A percentile compares a stretch with the other conserved stretches of the same genome.
Evolutionary conservation across 2,329 filamentous ascomycete genomes (phyloP).

Genomic region (Hypoxylon sp.): DNA sequence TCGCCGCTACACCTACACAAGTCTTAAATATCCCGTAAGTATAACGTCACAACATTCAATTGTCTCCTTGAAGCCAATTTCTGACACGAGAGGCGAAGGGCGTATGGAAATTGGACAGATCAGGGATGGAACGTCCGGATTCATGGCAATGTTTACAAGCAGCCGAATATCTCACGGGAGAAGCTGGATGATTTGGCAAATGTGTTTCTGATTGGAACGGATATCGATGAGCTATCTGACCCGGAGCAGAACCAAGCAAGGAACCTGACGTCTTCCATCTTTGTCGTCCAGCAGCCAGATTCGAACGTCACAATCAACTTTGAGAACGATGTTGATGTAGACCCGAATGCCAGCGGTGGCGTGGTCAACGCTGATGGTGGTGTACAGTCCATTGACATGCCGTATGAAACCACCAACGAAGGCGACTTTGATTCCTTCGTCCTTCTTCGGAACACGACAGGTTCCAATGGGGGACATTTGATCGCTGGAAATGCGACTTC

Average conservation of each 20-base stretch:
- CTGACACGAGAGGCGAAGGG: constrained; percentile 31
- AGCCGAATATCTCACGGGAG: constrained; percentile 70
- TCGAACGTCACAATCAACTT: constrained; percentile 71
- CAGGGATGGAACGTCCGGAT: constrained; percentile 79
- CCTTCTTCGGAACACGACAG: constrained; percentile 65
- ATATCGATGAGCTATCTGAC: constrained; percentile 65
- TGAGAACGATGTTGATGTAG: constrained; percentile 52
- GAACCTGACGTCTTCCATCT: constrained; percentile 77
- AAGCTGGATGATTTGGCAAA: constrained; percentile 76
- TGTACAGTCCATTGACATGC: constrained; percentile 68
- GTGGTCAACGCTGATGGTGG: constrained; percentile 62
- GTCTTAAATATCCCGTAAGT: constrained; percentile 71
- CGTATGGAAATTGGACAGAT: constrained; percentile 81
- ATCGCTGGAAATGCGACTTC: constrained; percentile 70
- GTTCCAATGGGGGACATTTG: constrained; percentile 58
- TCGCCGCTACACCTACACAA: constrained; percentile 71
- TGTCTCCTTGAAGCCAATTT: background rate
- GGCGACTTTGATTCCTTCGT: constrained; percentile 81
- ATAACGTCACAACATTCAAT: constrained; percentile 45
- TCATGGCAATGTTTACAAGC: constrained; percentile 84
- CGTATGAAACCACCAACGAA: constrained; percentile 70
- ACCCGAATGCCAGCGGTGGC: constrained; percentile 65
- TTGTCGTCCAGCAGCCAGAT: constrained; percentile 75
- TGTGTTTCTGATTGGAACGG: constrained; percentile 72
- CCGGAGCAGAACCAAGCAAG: constrained; percentile 72